Percentiles rank a stretch among this genome's conserved stretches.
Conservation (phyloP, 2,329 filamentous ascomycete species). For the Lanzia echinophila region DNA sequence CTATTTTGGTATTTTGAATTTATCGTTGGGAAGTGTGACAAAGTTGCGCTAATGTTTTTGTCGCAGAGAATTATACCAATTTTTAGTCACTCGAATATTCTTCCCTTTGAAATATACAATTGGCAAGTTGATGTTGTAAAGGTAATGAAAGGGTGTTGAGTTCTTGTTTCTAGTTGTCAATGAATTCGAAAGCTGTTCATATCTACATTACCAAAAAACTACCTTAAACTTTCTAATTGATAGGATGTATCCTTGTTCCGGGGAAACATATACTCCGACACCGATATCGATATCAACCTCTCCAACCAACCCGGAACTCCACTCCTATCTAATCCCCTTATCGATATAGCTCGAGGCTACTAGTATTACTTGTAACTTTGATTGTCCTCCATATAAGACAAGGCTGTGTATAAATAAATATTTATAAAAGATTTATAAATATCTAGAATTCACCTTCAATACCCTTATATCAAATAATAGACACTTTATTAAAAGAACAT, state of each 20-base stretch:
- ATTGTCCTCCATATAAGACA: too few species aligned
- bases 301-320: too few species aligned
- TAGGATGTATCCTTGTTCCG: not conserved
- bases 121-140: not conserved
- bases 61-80: not conserved
- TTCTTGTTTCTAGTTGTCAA: not conserved
- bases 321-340: too few species aligned
- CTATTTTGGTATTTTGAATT: not conserved
- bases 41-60: not conserved
- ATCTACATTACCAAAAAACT: not conserved
- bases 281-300: too few species aligned
- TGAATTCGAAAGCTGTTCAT: not conserved
- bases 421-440: too few species aligned
- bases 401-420: too few species aligned
- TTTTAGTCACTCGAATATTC: not conserved
- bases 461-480: too few species aligned
- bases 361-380: too few species aligned
- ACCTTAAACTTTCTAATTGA: too few species aligned
- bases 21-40: not conserved
- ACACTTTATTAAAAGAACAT: too few species aligned
- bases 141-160: not conserved
- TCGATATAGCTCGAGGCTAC: too few species aligned
- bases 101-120: not conserved
- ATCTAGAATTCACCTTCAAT: too few species aligned
- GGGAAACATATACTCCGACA: not conserved